phyloP scores from a whole-genome alignment of 2,329 filamentous ascomycete species.

The Rhynchosporium agropyri region DNA sequence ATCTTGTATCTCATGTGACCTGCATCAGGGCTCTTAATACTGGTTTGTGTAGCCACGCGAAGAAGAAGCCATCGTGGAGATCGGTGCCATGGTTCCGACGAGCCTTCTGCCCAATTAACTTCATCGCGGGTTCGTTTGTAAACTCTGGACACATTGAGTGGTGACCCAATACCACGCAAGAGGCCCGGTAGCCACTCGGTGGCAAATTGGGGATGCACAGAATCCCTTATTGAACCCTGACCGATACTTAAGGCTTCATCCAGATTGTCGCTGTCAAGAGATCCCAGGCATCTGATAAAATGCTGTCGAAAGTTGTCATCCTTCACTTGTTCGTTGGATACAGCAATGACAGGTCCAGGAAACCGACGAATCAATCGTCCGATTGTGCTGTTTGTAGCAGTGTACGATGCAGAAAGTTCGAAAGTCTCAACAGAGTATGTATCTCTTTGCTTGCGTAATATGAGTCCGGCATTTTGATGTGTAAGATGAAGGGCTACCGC shows the following conservation, averaged over 20 bases:
- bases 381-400: constrained; percentile 43
- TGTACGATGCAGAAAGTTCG: constrained; percentile 49
- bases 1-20: constrained; percentile 49
- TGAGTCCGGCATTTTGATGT: constrained; percentile 51
- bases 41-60: constrained; percentile 52
- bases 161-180: constrained; percentile 46
- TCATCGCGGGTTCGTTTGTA: constrained; percentile 59
- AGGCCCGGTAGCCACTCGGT: constrained; percentile 54
- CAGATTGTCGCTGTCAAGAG: constrained; percentile 37
- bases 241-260: constrained; percentile 48
- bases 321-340: constrained; percentile 36
- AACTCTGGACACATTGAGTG: constrained; percentile 41
- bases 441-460: constrained; percentile 46
- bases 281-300: constrained; percentile 29
- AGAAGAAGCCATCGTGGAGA: constrained; percentile 59
- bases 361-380: constrained; percentile 48
- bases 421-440: constrained; percentile 47
- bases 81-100: constrained; percentile 50
- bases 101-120: constrained; percentile 47
- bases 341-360: constrained; percentile 46
- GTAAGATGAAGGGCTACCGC: constrained; percentile 47
- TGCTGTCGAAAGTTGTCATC: constrained; percentile 35
- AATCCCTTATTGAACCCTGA: constrained; percentile 46
- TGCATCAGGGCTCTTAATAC: not conserved
- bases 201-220: constrained; percentile 52